phyloP scores from a whole-genome alignment of 306 rosid genomes.

The Ochetophila trinervis region DNA sequence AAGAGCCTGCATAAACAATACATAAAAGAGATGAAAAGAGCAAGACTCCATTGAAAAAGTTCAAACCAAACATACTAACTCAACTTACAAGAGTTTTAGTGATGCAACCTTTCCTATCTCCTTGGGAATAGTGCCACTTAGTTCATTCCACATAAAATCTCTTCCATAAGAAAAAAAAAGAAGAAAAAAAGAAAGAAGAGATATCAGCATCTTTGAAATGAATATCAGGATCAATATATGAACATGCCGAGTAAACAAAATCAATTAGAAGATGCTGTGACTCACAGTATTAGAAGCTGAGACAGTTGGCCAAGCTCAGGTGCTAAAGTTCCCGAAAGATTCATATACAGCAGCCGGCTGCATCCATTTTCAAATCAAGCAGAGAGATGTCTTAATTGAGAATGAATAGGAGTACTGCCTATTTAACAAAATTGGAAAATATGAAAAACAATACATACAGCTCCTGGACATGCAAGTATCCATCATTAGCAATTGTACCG shows the following conservation, averaged over 20 bases:
- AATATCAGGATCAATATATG: constrained; percentile 5
- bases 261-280: constrained; percentile 18
- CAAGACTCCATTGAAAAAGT: background rate
- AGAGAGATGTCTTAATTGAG: constrained; percentile 1
- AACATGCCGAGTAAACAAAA: constrained; percentile 1
- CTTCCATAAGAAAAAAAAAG: constrained; percentile 29
- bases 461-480: constrained; percentile 54
- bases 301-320: constrained; percentile 74
- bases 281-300: constrained; percentile 61
- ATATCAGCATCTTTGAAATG: constrained; percentile 30
- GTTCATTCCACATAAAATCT: constrained; percentile 87
- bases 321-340: constrained; percentile 67
- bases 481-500: constrained; percentile 30
- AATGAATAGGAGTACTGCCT: background rate
- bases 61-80: constrained; percentile 2
- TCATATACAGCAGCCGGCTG: constrained; percentile 57
- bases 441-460: constrained; percentile 49
- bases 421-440: background rate
- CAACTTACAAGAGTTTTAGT: constrained; percentile 74
- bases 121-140: constrained; percentile 69
- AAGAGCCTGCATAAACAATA: constrained; percentile 42
- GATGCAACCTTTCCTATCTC: constrained; percentile 65
- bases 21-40: background rate
- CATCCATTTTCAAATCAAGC: constrained; percentile 31
- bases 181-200: constrained; percentile 11